These are phyloP conservation scores for Saraca asoca DNA, from an alignment of 331 rosid species.

Conservation along the genomic window DNA sequence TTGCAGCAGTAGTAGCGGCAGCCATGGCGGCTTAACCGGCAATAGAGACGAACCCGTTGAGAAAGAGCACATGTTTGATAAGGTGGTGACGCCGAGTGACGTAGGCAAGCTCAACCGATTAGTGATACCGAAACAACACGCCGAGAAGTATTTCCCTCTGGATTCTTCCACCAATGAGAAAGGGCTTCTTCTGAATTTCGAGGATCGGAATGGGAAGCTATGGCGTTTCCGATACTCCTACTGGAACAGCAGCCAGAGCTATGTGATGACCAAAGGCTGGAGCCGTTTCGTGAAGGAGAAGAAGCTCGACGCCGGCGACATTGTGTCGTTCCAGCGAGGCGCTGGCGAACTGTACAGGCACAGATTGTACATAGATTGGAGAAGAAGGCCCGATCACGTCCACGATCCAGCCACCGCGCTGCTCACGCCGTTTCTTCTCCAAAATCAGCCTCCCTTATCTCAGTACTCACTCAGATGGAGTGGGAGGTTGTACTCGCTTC, in stretches of 20 bases:
- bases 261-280: slow-evolving; percentile 95
- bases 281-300: slow-evolving; percentile 91
- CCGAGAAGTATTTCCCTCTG: slow-evolving; percentile 82
- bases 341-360: slow-evolving; percentile 47
- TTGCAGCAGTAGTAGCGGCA: background rate
- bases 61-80: slow-evolving; percentile 88
- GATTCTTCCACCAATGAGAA: slow-evolving; percentile 66
- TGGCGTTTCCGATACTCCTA: slow-evolving; percentile 92
- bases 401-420: slow-evolving; percentile 29
- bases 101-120: slow-evolving; percentile 88
- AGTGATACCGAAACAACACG: slow-evolving; percentile 85
- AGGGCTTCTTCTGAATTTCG: slow-evolving; percentile 73
- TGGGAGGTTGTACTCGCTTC: slow-evolving; percentile 53
- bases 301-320: slow-evolving; percentile 81
- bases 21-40: background rate
- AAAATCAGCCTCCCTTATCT: slow-evolving; percentile 43
- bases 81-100: slow-evolving; percentile 88
- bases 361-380: slow-evolving; percentile 71
- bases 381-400: slow-evolving; percentile 47
- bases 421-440: slow-evolving; percentile 43
- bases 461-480: slow-evolving; percentile 53
- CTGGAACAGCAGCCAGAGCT: slow-evolving; percentile 96
- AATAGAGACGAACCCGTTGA: slow-evolving; percentile 29
- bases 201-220: slow-evolving; percentile 64
- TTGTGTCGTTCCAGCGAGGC: slow-evolving; percentile 74